Evolutionary conservation across 2,329 filamentous ascomycete genomes (phyloP).

Genomic region (Cytospora chrysosperma): DNA sequence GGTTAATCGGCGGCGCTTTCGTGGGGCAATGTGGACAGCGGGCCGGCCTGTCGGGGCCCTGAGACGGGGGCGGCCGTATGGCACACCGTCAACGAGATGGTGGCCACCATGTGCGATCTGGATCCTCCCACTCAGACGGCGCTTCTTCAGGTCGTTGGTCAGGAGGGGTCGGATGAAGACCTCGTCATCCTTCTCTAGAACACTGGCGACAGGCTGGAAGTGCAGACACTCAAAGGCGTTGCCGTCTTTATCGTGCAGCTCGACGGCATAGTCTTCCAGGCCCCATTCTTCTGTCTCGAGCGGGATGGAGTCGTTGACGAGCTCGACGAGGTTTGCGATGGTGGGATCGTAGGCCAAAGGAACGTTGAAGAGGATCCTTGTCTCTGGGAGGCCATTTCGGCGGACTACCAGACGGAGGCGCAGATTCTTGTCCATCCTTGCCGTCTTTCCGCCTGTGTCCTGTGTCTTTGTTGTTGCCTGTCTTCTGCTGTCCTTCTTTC

Average conservation of each 20-base stretch:
- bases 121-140: constrained; percentile 71
- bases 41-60: constrained; percentile 61
- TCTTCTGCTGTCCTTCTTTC: not conserved
- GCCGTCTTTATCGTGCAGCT: constrained; percentile 58
- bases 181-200: constrained; percentile 81
- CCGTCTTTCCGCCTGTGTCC: not conserved
- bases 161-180: constrained; percentile 78
- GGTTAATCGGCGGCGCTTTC: constrained; percentile 62
- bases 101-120: constrained; percentile 79
- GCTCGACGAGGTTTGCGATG: constrained; percentile 71
- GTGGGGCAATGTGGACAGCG: constrained; percentile 67
- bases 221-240: constrained; percentile 82
- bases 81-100: constrained; percentile 80
- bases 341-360: constrained; percentile 60
- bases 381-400: constrained; percentile 71
- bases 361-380: constrained; percentile 70
- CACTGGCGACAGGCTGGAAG: constrained; percentile 67
- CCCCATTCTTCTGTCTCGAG: constrained; percentile 80
- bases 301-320: constrained; percentile 77
- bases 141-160: constrained; percentile 69
- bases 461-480: not conserved
- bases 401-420: constrained; percentile 72
- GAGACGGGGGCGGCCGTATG: constrained; percentile 75
- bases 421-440: constrained; percentile 45
- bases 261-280: constrained; percentile 84